Evolutionary conservation across 371 early-diverging fungal genomes (phyloP).

Genomic region (Syncephalastrum contaminatum): DNA sequence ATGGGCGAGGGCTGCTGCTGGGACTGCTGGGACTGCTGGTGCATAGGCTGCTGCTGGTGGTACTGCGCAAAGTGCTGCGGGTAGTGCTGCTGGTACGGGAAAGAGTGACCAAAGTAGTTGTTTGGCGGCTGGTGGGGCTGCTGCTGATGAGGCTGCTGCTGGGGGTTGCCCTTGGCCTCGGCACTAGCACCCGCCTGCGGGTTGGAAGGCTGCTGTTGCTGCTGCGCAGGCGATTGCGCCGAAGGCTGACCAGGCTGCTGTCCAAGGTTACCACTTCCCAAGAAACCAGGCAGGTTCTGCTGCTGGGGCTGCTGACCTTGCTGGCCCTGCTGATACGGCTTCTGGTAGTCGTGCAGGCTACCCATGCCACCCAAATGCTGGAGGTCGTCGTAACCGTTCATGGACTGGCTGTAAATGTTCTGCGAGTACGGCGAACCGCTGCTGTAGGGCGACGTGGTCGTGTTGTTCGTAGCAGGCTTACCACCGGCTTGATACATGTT

Average conservation of each 20-base stretch:
- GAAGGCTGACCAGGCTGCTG: constrained; percentile 6
- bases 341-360: constrained; percentile 48
- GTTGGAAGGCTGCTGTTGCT: constrained; percentile 11
- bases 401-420: constrained; percentile 42
- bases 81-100: constrained; percentile 14
- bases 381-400: constrained; percentile 45
- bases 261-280: constrained; percentile 8
- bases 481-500: constrained; percentile 53
- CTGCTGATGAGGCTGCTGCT: constrained; percentile 14
- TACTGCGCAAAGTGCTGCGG: constrained; percentile 12
- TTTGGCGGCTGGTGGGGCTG: constrained; percentile 3
- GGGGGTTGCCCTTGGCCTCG: neutral
- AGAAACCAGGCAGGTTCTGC: constrained; percentile 24
- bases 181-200: constrained; percentile 5
- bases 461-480: constrained; percentile 29
- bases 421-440: constrained; percentile 38
- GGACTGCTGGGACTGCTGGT: constrained; percentile 9
- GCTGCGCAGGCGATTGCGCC: constrained; percentile 6
- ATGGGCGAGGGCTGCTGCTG: constrained; percentile 18
- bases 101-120: constrained; percentile 20
- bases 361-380: constrained; percentile 28
- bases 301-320: constrained; percentile 8
- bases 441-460: constrained; percentile 32
- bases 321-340: constrained; percentile 24
- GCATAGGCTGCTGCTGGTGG: constrained; percentile 11